A percentile compares a stretch with the other conserved stretches of the same genome.
phyloP scores from a whole-genome alignment of 345 rosid species.

The Murraya koenigii region DNA sequence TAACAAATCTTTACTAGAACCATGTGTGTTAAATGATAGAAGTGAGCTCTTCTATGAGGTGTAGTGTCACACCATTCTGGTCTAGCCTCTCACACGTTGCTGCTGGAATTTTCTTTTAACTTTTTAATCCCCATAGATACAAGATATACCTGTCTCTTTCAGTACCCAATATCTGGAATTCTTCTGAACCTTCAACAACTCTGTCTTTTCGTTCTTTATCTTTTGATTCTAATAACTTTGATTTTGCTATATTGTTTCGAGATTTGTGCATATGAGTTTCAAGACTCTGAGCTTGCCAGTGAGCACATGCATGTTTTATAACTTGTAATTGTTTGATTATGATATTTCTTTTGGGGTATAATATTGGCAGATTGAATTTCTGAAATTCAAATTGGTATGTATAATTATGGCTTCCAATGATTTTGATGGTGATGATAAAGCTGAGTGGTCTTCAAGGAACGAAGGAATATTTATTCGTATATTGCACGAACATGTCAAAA shows the following conservation, averaged over 20 bases:
- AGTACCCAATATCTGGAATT: too few species aligned
- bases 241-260: background rate
- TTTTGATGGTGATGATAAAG: slow-evolving; percentile 5
- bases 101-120: background rate
- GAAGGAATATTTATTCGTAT: background rate
- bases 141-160: too few species aligned
- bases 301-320: background rate
- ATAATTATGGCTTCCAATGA: background rate
- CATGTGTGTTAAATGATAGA: background rate
- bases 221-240: background rate
- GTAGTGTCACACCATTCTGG: background rate
- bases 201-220: background rate
- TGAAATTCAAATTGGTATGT: too few species aligned
- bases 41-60: background rate
- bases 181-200: too few species aligned
- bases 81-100: background rate
- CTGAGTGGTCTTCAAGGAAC: slow-evolving; percentile 1
- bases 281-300: background rate
- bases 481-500: background rate
- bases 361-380: background rate
- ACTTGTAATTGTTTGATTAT: background rate
- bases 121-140: background rate
- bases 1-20: background rate
- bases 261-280: background rate
- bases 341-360: background rate